Conservation (phyloP, 495 filamentous ascomycete genomes). For the Talaromyces stipitatus region DNA sequence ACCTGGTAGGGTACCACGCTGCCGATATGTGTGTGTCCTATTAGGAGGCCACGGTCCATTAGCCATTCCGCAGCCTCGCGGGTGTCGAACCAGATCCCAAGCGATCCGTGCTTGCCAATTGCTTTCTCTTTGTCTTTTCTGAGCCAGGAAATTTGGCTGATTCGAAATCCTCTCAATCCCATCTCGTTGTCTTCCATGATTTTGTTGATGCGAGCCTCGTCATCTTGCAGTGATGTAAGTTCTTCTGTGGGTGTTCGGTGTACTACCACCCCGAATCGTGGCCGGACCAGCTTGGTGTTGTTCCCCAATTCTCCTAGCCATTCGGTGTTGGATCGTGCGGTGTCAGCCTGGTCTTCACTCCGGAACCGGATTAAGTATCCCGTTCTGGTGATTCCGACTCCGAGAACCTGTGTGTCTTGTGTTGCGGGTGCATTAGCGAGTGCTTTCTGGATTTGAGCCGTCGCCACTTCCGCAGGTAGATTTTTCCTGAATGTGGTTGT, state of each 20-base stretch:
- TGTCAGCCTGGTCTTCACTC: constrained; percentile 8
- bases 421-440: constrained; percentile 10
- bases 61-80: constrained; percentile 16
- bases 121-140: constrained; percentile 14
- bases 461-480: too few species aligned
- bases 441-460: too few species aligned
- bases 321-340: constrained; percentile 10
- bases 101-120: constrained; percentile 7
- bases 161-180: constrained; percentile 9
- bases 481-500: too few species aligned
- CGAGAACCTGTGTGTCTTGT: constrained; percentile 13
- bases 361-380: constrained; percentile 17
- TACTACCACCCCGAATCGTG: constrained; percentile 13
- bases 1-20: constrained; percentile 14
- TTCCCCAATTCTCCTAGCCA: constrained; percentile 13
- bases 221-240: constrained; percentile 9
- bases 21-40: constrained; percentile 13
- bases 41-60: constrained; percentile 14
- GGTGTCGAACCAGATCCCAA: constrained; percentile 19
- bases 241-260: constrained; percentile 18
- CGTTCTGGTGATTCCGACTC: constrained; percentile 15
- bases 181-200: constrained; percentile 20
- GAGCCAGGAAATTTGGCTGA: constrained; percentile 17
- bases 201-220: constrained; percentile 10
- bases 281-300: constrained; percentile 13